A percentile compares a stretch with the other conserved stretches of the same genome.
Evolutionary conservation across 345 rosid genomes (phyloP).

Genomic region (Gossypium raimondii): DNA sequence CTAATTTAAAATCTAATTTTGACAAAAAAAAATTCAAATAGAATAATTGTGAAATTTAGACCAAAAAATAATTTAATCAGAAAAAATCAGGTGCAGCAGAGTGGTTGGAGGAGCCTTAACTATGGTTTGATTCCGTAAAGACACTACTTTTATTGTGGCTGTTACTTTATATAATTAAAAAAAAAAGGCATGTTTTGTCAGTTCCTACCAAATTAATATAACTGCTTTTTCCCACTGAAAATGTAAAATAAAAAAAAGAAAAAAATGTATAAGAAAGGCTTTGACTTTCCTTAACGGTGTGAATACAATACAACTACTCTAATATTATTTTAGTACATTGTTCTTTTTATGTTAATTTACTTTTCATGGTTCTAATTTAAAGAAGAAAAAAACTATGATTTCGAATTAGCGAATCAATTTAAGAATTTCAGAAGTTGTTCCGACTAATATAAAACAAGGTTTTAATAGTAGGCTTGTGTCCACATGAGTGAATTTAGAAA

Average conservation of each 20-base stretch:
- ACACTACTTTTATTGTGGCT: neutral
- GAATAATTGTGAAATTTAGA: too few relatives aligned
- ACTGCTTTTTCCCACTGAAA: too few relatives aligned
- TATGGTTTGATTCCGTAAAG: neutral
- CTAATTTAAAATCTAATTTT: too few relatives aligned
- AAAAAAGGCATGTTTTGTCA: slow-evolving; percentile 17
- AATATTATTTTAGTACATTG: neutral
- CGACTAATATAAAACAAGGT: too few relatives aligned
- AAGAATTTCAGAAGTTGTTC: neutral
- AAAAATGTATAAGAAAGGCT: neutral
- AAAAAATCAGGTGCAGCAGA: neutral
- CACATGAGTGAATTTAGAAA: too few relatives aligned
- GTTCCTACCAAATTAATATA: neutral
- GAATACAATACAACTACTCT: neutral
- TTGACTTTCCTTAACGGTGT: neutral
- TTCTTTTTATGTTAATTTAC: neutral
- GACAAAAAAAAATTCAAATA: fast-evolving
- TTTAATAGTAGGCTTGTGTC: too few relatives aligned
- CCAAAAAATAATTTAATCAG: too few relatives aligned
- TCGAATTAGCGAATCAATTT: neutral
- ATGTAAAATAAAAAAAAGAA: too few relatives aligned
- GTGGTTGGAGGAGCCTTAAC: neutral
- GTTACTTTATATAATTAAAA: slow-evolving; percentile 6
- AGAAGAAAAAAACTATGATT: neutral
- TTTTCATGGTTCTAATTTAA: too few relatives aligned